Conservation (phyloP, 2,329 filamentous ascomycete genomes). For the Cercospora sp. region DNA sequence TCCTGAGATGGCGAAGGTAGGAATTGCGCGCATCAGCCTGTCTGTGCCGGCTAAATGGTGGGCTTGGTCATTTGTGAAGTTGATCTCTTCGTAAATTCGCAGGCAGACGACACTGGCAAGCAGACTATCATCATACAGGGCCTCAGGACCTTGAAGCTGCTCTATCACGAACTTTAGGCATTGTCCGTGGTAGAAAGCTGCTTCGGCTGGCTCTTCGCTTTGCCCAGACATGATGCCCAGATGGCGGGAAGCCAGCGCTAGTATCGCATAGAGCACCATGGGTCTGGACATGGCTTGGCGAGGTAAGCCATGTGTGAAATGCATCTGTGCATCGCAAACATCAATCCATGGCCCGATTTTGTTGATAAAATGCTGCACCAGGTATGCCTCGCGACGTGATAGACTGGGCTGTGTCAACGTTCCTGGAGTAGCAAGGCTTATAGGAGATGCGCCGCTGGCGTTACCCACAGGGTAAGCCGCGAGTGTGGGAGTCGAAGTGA, state of each 20-base stretch:
- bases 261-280: constrained; percentile 38
- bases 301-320: constrained; percentile 39
- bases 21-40: constrained; percentile 43
- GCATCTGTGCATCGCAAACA: constrained; percentile 37
- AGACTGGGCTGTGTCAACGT: constrained; percentile 11
- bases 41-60: constrained; percentile 44
- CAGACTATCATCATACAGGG: constrained; percentile 36
- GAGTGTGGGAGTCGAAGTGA: constrained; percentile 9
- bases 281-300: constrained; percentile 36
- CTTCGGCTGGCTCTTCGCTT: constrained; percentile 33
- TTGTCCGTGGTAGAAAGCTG: constrained; percentile 38
- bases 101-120: constrained; percentile 40
- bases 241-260: constrained; percentile 41
- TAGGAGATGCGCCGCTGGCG: constrained; percentile 9
- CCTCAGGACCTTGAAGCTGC: constrained; percentile 33
- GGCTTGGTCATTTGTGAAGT: constrained; percentile 36
- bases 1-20: constrained; percentile 43
- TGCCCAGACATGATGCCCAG: constrained; percentile 31
- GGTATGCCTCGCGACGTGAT: constrained; percentile 25
- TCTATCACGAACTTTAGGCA: constrained; percentile 41
- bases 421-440: constrained; percentile 10
- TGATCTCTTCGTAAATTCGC: constrained; percentile 42
- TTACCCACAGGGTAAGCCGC: constrained; percentile 14
- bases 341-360: constrained; percentile 42
- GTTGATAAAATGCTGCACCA: constrained; percentile 37